Evolutionary conservation across 2,329 filamentous ascomycete species (phyloP).

Genomic region (Delphinella strobiligena): DNA sequence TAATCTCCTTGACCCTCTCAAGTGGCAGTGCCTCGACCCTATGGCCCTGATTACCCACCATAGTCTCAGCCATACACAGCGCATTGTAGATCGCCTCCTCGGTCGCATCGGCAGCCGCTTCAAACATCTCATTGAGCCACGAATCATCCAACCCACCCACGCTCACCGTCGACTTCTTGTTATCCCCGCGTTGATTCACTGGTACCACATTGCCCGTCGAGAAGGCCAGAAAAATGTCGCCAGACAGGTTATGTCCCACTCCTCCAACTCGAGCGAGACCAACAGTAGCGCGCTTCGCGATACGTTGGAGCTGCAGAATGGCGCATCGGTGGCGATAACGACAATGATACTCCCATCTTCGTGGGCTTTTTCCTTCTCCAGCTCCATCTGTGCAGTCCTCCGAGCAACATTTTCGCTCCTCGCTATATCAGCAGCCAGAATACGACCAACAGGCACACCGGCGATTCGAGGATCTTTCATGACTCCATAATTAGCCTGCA

Average conservation of each 20-base stretch:
- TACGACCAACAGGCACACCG: background rate
- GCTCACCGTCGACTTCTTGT: background rate
- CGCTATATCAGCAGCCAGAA: background rate
- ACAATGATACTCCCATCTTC: constrained; percentile 5
- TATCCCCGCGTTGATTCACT: background rate
- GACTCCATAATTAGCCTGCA: constrained; percentile 2
- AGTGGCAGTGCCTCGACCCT: constrained; percentile 1
- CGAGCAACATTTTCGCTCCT: background rate
- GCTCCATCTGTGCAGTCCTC: background rate
- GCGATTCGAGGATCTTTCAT: background rate
- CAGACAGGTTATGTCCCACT: constrained; percentile 2
- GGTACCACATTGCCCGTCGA: background rate
- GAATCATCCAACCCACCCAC: constrained; percentile 1
- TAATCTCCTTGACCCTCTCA: constrained; percentile 2
- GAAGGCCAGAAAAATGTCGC: constrained; percentile 3
- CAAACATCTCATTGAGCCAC: background rate
- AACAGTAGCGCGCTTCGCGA: constrained; percentile 2
- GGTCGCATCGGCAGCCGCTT: constrained; percentile 1
- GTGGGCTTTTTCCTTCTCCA: constrained; percentile 2
- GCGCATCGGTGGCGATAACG: constrained; percentile 1
- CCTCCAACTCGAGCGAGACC: constrained; percentile 1
- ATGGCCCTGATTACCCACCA: background rate
- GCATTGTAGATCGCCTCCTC: constrained; percentile 2
- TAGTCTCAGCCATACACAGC: background rate
- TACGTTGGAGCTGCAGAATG: constrained; percentile 1